Conservation (phyloP, 352 stramenopile genomes). For the Phytophthora kernoviae region DNA sequence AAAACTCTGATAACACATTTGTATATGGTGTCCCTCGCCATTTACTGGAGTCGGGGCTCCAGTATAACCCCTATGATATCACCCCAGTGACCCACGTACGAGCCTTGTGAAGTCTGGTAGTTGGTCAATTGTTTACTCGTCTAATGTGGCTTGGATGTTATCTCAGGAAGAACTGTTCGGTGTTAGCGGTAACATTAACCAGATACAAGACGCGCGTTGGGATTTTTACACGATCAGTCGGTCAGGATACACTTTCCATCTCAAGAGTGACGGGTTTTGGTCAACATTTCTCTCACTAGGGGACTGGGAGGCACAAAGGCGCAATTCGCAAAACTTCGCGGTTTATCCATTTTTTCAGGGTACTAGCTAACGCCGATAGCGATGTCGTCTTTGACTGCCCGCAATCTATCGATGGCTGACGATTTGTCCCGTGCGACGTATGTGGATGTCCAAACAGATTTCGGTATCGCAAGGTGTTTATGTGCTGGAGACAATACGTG, state of each 20-base stretch:
- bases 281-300: slow-evolving; percentile 45
- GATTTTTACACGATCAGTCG: slow-evolving; percentile 79
- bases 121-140: neutral
- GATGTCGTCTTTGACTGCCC: too few relatives aligned
- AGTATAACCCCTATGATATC: slow-evolving; percentile 77
- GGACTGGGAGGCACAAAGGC: slow-evolving; percentile 64
- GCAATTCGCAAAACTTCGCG: slow-evolving; percentile 41
- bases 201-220: slow-evolving; percentile 39
- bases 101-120: neutral
- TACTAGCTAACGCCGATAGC: too few relatives aligned
- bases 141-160: neutral
- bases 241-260: slow-evolving; percentile 64
- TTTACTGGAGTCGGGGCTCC: slow-evolving; percentile 43
- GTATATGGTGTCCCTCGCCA: slow-evolving; percentile 69
- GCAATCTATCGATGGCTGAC: neutral
- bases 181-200: slow-evolving; percentile 20
- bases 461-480: slow-evolving; percentile 69
- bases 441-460: slow-evolving; percentile 39
- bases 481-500: slow-evolving; percentile 63
- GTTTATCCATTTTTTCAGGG: slow-evolving; percentile 55
- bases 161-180: slow-evolving; percentile 30
- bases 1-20: slow-evolving; percentile 50
- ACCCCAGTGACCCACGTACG: slow-evolving; percentile 62
- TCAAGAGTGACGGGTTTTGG: slow-evolving; percentile 49
- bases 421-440: neutral